A percentile compares a stretch with the other conserved stretches of the same genome.
phyloP scores from a whole-genome alignment of 331 rosid genomes.

The Arachis monticola region DNA sequence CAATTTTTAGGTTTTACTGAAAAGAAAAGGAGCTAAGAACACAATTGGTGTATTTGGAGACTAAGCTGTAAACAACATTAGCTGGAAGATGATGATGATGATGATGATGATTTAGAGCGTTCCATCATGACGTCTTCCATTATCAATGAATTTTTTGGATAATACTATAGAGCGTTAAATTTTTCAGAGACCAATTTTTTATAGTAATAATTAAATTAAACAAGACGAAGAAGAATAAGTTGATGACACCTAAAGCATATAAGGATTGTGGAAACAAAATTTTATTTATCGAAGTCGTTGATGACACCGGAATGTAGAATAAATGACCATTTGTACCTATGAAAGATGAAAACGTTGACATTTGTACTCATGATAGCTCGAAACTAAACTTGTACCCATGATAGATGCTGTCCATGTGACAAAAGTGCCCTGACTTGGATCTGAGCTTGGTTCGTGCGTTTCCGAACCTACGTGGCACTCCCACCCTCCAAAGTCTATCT shows the following conservation, averaged over 20 bases:
- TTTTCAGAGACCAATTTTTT: background rate
- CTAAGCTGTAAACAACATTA: background rate
- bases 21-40: background rate
- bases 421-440: no score
- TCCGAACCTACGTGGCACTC: no score
- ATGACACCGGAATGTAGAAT: no score
- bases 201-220: background rate
- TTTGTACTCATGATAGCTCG: no score
- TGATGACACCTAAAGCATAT: background rate
- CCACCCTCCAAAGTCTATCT: no score
- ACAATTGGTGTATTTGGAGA: background rate
- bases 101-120: background rate
- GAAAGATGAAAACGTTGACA: no score
- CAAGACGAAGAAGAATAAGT: background rate
- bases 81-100: no score
- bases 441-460: no score
- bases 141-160: background rate
- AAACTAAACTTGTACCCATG: no score
- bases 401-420: no score
- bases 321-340: no score
- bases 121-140: conserved; percentile 5
- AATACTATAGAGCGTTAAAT: background rate
- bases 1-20: conserved; percentile 13
- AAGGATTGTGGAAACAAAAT: background rate
- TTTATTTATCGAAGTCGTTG: no score